Evolutionary conservation across 805 yeast species (phyloP).

Genomic region (Candida namnaoensis): DNA sequence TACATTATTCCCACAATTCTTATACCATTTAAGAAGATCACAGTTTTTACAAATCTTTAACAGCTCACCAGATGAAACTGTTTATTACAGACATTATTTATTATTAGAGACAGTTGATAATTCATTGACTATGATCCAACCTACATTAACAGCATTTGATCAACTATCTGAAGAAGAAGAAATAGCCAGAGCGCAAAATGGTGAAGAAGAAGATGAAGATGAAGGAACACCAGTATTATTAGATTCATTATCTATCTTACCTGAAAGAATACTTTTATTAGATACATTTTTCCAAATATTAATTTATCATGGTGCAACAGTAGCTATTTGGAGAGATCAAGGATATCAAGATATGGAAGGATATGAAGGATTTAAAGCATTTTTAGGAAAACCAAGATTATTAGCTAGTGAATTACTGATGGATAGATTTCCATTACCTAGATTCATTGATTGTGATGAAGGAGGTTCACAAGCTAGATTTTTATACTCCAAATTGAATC

Average conservation of each 20-base stretch:
- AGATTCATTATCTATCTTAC: constrained; percentile 55
- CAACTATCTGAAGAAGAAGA: constrained; percentile 1
- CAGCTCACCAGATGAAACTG: constrained; percentile 67
- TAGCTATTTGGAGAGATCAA: constrained; percentile 59
- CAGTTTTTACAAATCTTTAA: constrained; percentile 59
- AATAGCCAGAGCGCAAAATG: constrained; percentile 24
- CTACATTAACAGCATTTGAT: constrained; percentile 52
- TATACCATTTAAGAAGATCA: constrained; percentile 60
- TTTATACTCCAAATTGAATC: constrained; percentile 60
- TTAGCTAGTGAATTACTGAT: constrained; percentile 59
- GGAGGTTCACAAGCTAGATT: constrained; percentile 74
- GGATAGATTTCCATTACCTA: constrained; percentile 64
- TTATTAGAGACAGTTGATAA: constrained; percentile 53
- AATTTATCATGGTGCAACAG: constrained; percentile 56
- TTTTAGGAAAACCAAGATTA: constrained; percentile 50
- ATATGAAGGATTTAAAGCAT: constrained; percentile 48
- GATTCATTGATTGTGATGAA: constrained; percentile 67
- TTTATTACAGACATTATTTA: constrained; percentile 53
- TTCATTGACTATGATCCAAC: constrained; percentile 61
- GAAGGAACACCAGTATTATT: constrained; percentile 59
- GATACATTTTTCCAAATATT: constrained; percentile 66
- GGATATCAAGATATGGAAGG: constrained; percentile 57
- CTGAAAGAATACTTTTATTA: constrained; percentile 45
- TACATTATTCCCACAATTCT: constrained; percentile 55
- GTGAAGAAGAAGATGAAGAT: constrained; percentile 7